Evolutionary conservation across 495 filamentous ascomycete species (phyloP), one percentile per base, ranked within the genome.

Genomic region (Annulohypoxylon stygium): DNA sequence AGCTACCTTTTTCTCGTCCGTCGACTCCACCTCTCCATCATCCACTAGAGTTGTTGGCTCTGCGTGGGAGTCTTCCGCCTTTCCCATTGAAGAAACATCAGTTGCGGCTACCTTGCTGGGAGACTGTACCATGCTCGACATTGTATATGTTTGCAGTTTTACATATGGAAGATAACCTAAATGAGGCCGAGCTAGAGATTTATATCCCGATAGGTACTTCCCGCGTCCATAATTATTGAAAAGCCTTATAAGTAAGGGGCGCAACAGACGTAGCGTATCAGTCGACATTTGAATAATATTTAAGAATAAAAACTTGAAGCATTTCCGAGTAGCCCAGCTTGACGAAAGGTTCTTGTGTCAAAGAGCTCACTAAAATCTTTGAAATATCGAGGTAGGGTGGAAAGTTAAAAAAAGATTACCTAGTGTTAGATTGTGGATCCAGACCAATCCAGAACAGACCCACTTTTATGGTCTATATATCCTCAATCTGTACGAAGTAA

Each of bases 101-200:
- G 20, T 14, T 9, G 48, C 23, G 10, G 2, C 48, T 14, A 26
- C 11, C 18, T 23, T 26, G 7, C 9, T 23, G 3, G 48, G 48
- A 51, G 48, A 51, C 48, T 51, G 48, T 51, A 23, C 48, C 20
- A 26, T 51, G 48, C 20, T 51, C 20, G 48, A 51, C 20, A 26
- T 26, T 25, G 7, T 9, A 50, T 11, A 25, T 20, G 47, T 9
- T 50, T 26, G 20, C 48, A 12, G 20, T 4, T 25, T 51, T 12
- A 51, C 30, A 14, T 23, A 2, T 51, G 7, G 20, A 26, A 1
- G 48, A 20, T 26, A 11, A 51, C 48, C 4, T 51, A 26, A 51
- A 26, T 23, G 8, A 51, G 8, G 20, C 23, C 48, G 48, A 26
- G 48, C 48, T 11, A 14, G 23, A 3, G 48, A 51, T 14, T 12